These are phyloP conservation scores for Saturnispora quitensis DNA, from an alignment of 805 yeast species.

Conservation along the genomic window DNA sequence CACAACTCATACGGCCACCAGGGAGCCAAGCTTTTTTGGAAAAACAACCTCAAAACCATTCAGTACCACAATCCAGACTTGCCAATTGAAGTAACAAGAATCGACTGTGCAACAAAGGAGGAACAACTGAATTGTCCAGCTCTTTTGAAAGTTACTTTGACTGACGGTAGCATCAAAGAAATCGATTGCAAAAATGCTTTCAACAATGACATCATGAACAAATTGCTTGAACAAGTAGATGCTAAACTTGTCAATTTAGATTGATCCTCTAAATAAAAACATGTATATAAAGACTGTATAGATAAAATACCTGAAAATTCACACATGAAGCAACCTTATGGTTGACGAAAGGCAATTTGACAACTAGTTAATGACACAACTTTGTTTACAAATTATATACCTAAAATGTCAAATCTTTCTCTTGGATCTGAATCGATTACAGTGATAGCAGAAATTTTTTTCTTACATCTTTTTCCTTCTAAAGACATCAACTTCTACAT, in stretches of 20 bases:
- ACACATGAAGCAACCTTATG: not conserved
- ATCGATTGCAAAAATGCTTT: conserved; percentile 47
- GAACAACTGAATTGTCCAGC: conserved; percentile 39
- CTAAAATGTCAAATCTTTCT: no score
- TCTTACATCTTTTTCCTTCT: not conserved
- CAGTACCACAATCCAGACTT: conserved; percentile 75
- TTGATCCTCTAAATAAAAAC: not conserved
- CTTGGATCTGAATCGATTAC: not conserved
- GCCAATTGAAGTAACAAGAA: conserved; percentile 50
- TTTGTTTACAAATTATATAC: no score
- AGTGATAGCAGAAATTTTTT: not conserved
- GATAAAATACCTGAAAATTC: not conserved
- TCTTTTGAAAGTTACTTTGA: conserved; percentile 32
- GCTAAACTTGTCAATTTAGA: conserved; percentile 35
- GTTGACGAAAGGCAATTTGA: not conserved
- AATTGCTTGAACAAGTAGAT: conserved; percentile 40
- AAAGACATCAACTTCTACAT: not conserved
- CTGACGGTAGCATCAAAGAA: conserved; percentile 30
- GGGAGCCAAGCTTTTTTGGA: conserved; percentile 74
- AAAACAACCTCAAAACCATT: conserved; percentile 60
- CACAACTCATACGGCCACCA: conserved; percentile 43
- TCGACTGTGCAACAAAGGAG: conserved; percentile 34
- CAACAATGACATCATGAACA: conserved; percentile 45
- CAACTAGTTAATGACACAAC: no score
- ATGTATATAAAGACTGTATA: not conserved